phyloP scores from a whole-genome alignment of 106 monocot genomes.

The Dendrobium huoshanense region DNA sequence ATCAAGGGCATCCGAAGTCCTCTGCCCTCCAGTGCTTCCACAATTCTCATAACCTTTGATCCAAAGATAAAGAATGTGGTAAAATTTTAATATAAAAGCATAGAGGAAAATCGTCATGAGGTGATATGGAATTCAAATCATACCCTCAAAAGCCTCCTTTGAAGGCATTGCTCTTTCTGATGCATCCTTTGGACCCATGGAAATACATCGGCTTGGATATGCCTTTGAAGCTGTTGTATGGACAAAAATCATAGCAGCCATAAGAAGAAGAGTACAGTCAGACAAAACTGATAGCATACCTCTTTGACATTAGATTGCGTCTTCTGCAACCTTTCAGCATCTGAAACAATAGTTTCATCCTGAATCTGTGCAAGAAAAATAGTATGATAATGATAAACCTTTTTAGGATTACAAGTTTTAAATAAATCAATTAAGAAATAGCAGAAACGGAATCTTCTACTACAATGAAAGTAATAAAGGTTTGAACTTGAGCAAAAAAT shows the following conservation, averaged over 20 bases:
- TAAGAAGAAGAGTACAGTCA: constrained; percentile 6
- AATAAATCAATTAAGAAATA: background rate
- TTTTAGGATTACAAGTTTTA: background rate
- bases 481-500: background rate
- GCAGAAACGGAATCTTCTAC: background rate
- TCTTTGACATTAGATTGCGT: constrained; percentile 83
- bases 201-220: constrained; percentile 74
- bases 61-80: constrained; percentile 3
- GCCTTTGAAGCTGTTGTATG: constrained; percentile 70
- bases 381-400: background rate
- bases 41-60: constrained; percentile 78
- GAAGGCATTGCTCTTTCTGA: constrained; percentile 76
- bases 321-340: constrained; percentile 72
- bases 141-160: constrained; percentile 79
- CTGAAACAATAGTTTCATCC: constrained; percentile 89
- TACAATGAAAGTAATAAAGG: background rate
- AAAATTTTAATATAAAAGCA: background rate
- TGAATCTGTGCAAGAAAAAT: constrained; percentile 55
- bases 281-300: constrained; percentile 30
- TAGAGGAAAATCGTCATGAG: background rate
- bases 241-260: background rate
- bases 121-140: background rate
- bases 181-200: constrained; percentile 77
- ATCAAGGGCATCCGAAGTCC: constrained; percentile 69
- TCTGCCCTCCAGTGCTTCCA: constrained; percentile 78